Conservation (phyloP, 805 yeast species). For the Candida koratica region DNA sequence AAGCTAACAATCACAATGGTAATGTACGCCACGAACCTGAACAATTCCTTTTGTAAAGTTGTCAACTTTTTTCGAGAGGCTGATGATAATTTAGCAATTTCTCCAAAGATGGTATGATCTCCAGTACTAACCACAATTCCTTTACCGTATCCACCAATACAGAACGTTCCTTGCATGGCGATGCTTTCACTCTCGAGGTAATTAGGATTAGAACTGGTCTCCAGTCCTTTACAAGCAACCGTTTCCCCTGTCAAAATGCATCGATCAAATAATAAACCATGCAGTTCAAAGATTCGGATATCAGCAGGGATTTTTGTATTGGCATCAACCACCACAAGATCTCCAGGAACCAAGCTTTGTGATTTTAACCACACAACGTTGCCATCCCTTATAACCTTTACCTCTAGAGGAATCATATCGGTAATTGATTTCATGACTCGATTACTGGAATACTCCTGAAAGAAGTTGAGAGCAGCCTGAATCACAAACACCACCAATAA, state of each 20-base stretch:
- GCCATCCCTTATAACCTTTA: slow-evolving; percentile 35
- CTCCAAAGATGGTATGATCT: slow-evolving; percentile 44
- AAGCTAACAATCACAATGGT: slow-evolving; percentile 23
- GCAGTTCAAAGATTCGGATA: slow-evolving; percentile 37
- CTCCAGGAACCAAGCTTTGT: slow-evolving; percentile 43
- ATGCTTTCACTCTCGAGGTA: slow-evolving; percentile 42
- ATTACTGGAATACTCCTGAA: slow-evolving; percentile 46
- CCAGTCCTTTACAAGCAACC: slow-evolving; percentile 31
- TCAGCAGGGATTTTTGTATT: slow-evolving; percentile 48
- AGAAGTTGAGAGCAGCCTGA: slow-evolving; percentile 43
- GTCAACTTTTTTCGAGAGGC: slow-evolving; percentile 37
- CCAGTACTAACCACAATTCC: slow-evolving; percentile 45
- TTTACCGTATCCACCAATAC: slow-evolving; percentile 41
- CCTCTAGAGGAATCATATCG: slow-evolving; percentile 39
- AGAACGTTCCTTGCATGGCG: slow-evolving; percentile 46
- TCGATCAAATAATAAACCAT: slow-evolving; percentile 42
- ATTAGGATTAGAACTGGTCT: slow-evolving; percentile 27
- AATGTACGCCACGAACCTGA: slow-evolving; percentile 30
- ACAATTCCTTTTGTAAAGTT: slow-evolving; percentile 41
- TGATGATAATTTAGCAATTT: slow-evolving; percentile 41
- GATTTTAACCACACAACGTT: slow-evolving; percentile 24
- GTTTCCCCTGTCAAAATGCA: slow-evolving; percentile 50
- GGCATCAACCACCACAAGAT: slow-evolving; percentile 32
- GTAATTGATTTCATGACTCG: slow-evolving; percentile 47
- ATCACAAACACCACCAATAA: slow-evolving; percentile 37